Evolutionary conservation across 805 yeast genomes (phyloP), one percentile per base, ranked within the genome.

Genomic region (Tetrapisispora iriomotensis): DNA sequence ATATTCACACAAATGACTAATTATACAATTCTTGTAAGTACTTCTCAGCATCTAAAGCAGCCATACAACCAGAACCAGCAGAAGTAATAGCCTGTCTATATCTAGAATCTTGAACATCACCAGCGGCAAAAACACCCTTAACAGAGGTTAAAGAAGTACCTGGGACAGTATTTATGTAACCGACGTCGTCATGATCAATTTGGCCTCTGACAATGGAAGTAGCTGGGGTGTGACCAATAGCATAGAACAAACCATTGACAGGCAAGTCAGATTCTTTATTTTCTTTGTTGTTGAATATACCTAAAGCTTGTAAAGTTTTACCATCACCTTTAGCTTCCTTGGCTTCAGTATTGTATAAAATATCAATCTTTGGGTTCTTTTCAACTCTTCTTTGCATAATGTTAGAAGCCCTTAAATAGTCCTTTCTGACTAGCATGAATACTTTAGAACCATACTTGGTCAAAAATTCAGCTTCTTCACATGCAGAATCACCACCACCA

Each of bases 11-110:
- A 15, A 8, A 6, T 15, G 13, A 2, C 24, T 33, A 33, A 23
- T 10, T 8, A 17, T 33, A 33, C 17, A 33, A n/a, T 50, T 83
- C 94, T 34, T 90, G 67, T 46, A 88, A 61, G 62, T 72, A 83
- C 62, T 77, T 81, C 68, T 88, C 96, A 58, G 90, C 85, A 56
- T 92, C 98, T 46, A 92, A 74, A 45, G 94, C 99, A 55, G 99
- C 99, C 96, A 90, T 90, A 74, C 99, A 92, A 47, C 99, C 99
- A 48, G 95, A 75, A 60, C 98, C 99, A n/a, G 99, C 99, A 62
- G 96, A 87, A 29, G 99, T 92, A 60, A 92, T 86, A 42, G 99
- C 99, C 71, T 92, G 99, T 79, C 99, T 85, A 68, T 90, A 92
- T 62, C 75, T 77, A 65, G 85, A 81, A 68, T 92, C 99, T 68